These are phyloP conservation scores for Backusella mclennaniae DNA, from an alignment of 192 early-diverging fungal genomes.

Conservation along the genomic window DNA sequence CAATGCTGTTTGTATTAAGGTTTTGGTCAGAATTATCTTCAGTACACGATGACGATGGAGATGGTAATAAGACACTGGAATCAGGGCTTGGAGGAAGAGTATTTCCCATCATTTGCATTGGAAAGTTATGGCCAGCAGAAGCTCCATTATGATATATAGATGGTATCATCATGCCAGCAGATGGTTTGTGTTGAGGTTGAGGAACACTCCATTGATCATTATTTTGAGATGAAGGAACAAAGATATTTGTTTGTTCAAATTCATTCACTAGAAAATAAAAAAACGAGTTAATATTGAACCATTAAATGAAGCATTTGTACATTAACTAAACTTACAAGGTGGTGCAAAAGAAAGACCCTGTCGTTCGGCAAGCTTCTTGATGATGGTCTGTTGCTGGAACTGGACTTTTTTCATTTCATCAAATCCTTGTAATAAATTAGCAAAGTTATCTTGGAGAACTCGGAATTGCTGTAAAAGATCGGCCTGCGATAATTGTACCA, in stretches of 20 bases:
- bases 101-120: not conserved
- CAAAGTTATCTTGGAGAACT: conserved; percentile 10
- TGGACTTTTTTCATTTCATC: conserved; percentile 14
- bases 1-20: not conserved
- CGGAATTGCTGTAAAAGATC: conserved; percentile 58
- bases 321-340: not conserved
- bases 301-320: not conserved
- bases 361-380: not conserved
- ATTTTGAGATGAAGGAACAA: not conserved
- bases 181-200: not conserved
- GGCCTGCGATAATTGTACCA: conserved; percentile 60
- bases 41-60: not conserved
- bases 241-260: not conserved
- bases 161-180: not conserved
- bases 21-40: not conserved
- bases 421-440: not conserved
- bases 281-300: not conserved
- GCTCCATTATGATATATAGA: not conserved
- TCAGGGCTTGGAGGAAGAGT: conserved; percentile 9
- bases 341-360: not conserved
- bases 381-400: not conserved
- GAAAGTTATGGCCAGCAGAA: not conserved
- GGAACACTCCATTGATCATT: not conserved
- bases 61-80: not conserved
- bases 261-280: conserved; percentile 2